phyloP scores from a whole-genome alignment of 2,329 filamentous ascomycete species.

The Cladosporium sp. region DNA sequence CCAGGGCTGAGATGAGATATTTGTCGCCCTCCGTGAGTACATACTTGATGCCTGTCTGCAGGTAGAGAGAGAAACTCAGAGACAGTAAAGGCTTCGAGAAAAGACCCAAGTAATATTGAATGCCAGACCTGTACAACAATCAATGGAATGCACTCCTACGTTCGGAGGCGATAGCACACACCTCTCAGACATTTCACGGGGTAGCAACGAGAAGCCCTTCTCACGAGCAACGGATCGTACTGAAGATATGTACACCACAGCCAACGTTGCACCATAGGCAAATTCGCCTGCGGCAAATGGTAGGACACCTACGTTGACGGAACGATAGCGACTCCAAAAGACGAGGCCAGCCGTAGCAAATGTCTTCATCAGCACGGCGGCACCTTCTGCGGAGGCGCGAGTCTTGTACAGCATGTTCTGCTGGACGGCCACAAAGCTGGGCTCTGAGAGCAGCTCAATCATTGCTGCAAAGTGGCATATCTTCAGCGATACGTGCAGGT shows the following conservation, averaged over 20 bases:
- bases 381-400: conserved; percentile 76
- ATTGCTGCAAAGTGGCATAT: conserved; percentile 55
- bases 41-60: conserved; percentile 88
- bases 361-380: conserved; percentile 74
- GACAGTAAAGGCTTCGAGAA: conserved; percentile 68
- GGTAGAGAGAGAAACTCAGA: conserved; percentile 74
- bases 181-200: conserved; percentile 39
- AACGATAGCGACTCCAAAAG: conserved; percentile 53
- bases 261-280: conserved; percentile 64
- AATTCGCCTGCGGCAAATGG: conserved; percentile 88
- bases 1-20: conserved; percentile 74
- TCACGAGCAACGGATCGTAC: conserved; percentile 52
- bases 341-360: conserved; percentile 67
- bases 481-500: conserved; percentile 54
- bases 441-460: conserved; percentile 79
- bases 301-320: conserved; percentile 63
- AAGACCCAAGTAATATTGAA: conserved; percentile 50
- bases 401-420: conserved; percentile 73
- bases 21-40: conserved; percentile 92
- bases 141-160: conserved; percentile 19
- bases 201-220: conserved; percentile 66
- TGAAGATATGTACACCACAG: conserved; percentile 64
- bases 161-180: conserved; percentile 27
- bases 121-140: conserved; percentile 24
- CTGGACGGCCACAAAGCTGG: conserved; percentile 83